A percentile compares a stretch with the other conserved stretches of the same genome.
Evolutionary conservation across 2,329 filamentous ascomycete genomes (phyloP).

Genomic region (Hortaea sp.): DNA sequence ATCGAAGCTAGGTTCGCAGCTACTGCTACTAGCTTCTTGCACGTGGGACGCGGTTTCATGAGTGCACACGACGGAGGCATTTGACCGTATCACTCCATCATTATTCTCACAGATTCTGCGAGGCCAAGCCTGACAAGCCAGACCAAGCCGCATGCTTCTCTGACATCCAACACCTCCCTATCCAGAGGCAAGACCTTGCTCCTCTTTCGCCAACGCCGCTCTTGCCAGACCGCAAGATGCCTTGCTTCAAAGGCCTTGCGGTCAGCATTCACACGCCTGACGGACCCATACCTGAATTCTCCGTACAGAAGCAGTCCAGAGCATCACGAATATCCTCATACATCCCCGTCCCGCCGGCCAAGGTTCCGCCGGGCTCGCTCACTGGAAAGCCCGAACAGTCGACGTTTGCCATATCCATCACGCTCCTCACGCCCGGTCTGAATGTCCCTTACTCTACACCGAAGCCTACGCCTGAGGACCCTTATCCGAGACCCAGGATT

Average conservation of each 20-base stretch:
- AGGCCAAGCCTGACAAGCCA: too few species aligned
- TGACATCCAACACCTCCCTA: too few species aligned
- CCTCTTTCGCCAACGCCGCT: background rate
- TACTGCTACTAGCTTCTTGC: too few species aligned
- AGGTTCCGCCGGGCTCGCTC: constrained; percentile 54
- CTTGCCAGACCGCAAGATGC: constrained; percentile 47
- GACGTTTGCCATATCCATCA: constrained; percentile 97
- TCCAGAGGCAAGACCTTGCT: too few species aligned
- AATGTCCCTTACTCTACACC: constrained; percentile 88
- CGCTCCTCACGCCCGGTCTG: constrained; percentile 77
- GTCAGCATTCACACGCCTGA: constrained; percentile 85
- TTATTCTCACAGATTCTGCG: too few species aligned
- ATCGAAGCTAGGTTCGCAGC: too few species aligned
- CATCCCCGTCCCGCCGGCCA: constrained; percentile 87
- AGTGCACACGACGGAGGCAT: too few species aligned
- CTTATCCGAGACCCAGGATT: constrained; percentile 69
- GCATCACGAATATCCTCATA: constrained; percentile 91
- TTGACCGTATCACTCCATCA: too few species aligned
- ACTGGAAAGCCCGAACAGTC: constrained; percentile 78
- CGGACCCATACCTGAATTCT: constrained; percentile 79
- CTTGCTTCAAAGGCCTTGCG: constrained; percentile 98
- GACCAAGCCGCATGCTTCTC: too few species aligned
- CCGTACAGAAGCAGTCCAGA: constrained; percentile 86
- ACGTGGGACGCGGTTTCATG: too few species aligned
- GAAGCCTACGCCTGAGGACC: constrained; percentile 65